Evolutionary conservation across 768 basidiomycete genomes (phyloP), one percentile per base, ranked within the genome.

Genomic region (Lyophyllum shimeji): DNA sequence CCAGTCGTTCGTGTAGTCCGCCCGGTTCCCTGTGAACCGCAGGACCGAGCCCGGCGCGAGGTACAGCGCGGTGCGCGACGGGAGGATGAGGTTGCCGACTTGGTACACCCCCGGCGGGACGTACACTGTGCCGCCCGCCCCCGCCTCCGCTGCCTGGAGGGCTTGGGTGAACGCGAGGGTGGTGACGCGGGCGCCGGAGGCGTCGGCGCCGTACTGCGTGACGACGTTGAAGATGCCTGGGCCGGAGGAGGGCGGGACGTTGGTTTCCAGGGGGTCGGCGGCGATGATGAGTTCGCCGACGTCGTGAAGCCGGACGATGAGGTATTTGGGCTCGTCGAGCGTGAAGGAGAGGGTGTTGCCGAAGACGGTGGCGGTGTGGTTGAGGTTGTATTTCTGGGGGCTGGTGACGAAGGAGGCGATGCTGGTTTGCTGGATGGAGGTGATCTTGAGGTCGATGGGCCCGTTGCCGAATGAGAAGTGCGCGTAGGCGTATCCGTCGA

Each of bases 1-100:
- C 56, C 56, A 57, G 44, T 57, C 51, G 5, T 57, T 52, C 13
- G 56, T 52, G 34, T 57, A 53, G 25, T 53, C 56, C 18, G 46
- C 40, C 20, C 51, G 34, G 34, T 57, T 57, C 6, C 56, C 51
- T 3, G 56, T 53, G 27, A 57, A 57, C n/a, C 44, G 56, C 15
- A 57, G 45, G 7, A 33, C 24, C n/a, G 56, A 52, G 20, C 56
- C 56, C 3, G 50, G 24, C 6, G 56, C 42, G 21, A 52, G 56
- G 43, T 57, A 57, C 2, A 57, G 56, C 1, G 44, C 39, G 11
- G 46, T 55, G 7, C 45, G 9, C 12, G 53, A 48, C 31, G 53
- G 46, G 12, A 55, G 53, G 18, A 55, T 42, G 33, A 55, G 45
- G 23, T 55, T 55, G 17, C 53, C 53, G 23, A 55, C 29, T 9